Percentiles rank a stretch among this genome's conserved stretches.
phyloP scores from a whole-genome alignment of 1,284 basidiomycete genomes.

The Apiotrichum domesticum region DNA sequence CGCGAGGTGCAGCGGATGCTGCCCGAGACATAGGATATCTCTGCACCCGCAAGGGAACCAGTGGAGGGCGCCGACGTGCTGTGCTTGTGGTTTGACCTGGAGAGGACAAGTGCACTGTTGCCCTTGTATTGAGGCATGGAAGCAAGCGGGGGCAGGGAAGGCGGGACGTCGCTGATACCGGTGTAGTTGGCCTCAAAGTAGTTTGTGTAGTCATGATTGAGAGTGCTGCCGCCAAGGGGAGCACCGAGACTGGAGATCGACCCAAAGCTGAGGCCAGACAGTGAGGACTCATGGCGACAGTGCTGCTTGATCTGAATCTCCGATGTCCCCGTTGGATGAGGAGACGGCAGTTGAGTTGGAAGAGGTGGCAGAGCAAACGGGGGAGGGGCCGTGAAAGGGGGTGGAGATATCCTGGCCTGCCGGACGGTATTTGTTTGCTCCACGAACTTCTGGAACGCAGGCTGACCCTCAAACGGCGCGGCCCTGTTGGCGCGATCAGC shows the following conservation, averaged over 20 bases:
- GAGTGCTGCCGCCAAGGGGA: conserved; percentile 55
- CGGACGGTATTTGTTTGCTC: conserved; percentile 7
- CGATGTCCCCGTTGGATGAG: not conserved
- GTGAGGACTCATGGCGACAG: conserved; percentile 52
- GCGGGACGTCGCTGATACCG: not conserved
- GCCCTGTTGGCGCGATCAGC: conserved; percentile 1
- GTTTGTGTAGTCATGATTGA: conserved; percentile 68
- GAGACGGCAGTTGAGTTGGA: not conserved
- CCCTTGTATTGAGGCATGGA: conserved; percentile 22
- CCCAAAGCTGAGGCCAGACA: conserved; percentile 59
- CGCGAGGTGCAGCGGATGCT: not conserved
- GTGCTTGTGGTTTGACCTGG: conserved; percentile 20
- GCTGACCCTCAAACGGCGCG: conserved; percentile 31
- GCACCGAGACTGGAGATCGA: conserved; percentile 74
- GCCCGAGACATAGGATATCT: conserved; percentile 22
- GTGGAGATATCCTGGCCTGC: not conserved
- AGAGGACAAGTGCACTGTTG: conserved; percentile 4
- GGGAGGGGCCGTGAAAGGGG: conserved; percentile 3
- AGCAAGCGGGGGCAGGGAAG: conserved; percentile 21
- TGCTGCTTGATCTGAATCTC: conserved; percentile 12
- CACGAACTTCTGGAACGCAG: conserved; percentile 35
- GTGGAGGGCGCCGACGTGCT: conserved; percentile 52
- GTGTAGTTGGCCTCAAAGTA: conserved; percentile 50
- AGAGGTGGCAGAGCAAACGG: conserved; percentile 7
- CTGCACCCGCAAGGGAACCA: conserved; percentile 45